Evolutionary conservation across 202 grass and related monocot genomes (phyloP).

Genomic region (Carex arenaria): DNA sequence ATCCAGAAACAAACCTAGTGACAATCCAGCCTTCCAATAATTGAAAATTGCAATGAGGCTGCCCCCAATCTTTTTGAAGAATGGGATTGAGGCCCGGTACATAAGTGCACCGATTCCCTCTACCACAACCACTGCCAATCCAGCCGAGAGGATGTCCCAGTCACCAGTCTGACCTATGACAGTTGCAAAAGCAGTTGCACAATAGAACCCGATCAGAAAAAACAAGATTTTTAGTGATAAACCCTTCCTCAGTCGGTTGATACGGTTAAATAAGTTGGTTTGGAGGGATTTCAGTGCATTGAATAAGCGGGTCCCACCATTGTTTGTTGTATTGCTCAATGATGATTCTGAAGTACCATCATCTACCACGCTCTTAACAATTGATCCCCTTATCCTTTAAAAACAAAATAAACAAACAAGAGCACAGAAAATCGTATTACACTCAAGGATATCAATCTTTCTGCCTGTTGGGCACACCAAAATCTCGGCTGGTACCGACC

Average conservation of each 20-base stretch:
- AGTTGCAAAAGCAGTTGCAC: slow-evolving; percentile 82
- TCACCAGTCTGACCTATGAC: slow-evolving; percentile 92
- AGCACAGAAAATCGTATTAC: not conserved
- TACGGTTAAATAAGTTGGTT: slow-evolving; percentile 33
- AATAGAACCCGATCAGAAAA: slow-evolving; percentile 85
- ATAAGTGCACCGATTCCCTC: slow-evolving; percentile 80
- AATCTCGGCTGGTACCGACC: not conserved
- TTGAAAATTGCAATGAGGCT: slow-evolving; percentile 66
- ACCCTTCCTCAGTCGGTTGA: slow-evolving; percentile 49
- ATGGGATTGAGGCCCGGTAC: slow-evolving; percentile 58
- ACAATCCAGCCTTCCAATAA: slow-evolving; percentile 95
- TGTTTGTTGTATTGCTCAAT: slow-evolving; percentile 31
- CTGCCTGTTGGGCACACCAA: not conserved
- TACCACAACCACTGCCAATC: slow-evolving; percentile 75
- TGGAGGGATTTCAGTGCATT: slow-evolving; percentile 43
- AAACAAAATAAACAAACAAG: not conserved
- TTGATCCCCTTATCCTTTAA: slow-evolving; percentile 43
- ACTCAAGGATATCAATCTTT: not conserved
- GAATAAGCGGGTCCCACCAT: slow-evolving; percentile 51
- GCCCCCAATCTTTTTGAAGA: slow-evolving; percentile 59
- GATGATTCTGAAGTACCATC: slow-evolving; percentile 28
- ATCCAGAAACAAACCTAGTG: slow-evolving; percentile 80
- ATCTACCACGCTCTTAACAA: slow-evolving; percentile 40
- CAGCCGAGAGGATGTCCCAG: slow-evolving; percentile 94
- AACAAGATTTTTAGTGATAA: slow-evolving; percentile 65